These are phyloP conservation scores for Parathielavia hyrcaniae DNA, from an alignment of 495 filamentous ascomycete species.

Conservation along the genomic window DNA sequence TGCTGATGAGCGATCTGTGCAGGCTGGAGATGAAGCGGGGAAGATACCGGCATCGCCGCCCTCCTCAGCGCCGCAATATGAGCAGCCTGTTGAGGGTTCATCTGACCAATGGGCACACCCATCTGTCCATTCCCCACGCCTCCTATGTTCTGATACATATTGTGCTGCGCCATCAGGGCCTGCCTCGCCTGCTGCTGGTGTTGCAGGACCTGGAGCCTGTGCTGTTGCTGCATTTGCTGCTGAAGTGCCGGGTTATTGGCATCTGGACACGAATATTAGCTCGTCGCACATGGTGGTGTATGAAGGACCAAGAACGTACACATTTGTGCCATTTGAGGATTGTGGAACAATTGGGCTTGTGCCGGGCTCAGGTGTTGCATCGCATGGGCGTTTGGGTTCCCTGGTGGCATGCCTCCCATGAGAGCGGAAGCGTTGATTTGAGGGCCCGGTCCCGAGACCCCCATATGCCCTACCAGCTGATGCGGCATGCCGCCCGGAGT, in stretches of 20 bases:
- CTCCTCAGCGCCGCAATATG: slow-evolving; percentile 25
- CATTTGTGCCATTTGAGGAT: slow-evolving; percentile 40
- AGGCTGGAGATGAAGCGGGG: slow-evolving; percentile 44
- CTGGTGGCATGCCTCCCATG: slow-evolving; percentile 74
- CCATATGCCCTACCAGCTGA: slow-evolving; percentile 65
- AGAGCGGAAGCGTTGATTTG: slow-evolving; percentile 75
- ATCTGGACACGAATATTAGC: slow-evolving; percentile 32
- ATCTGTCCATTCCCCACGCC: slow-evolving; percentile 42
- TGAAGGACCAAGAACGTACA: slow-evolving; percentile 17
- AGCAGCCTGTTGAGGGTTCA: slow-evolving; percentile 21
- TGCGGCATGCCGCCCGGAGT: slow-evolving; percentile 63
- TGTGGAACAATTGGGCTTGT: slow-evolving; percentile 59
- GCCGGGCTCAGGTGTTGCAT: slow-evolving; percentile 70
- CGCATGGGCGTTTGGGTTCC: slow-evolving; percentile 67
- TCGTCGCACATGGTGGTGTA: background rate
- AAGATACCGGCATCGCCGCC: slow-evolving; percentile 34
- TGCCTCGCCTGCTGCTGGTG: slow-evolving; percentile 44
- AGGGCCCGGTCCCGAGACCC: slow-evolving; percentile 71
- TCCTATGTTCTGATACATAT: slow-evolving; percentile 35
- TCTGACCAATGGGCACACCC: slow-evolving; percentile 52
- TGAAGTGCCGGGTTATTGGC: slow-evolving; percentile 50
- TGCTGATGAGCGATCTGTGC: slow-evolving; percentile 42
- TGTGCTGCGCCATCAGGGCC: slow-evolving; percentile 45
- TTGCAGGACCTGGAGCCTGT: slow-evolving; percentile 34
- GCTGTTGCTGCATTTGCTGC: slow-evolving; percentile 44